Evolutionary conservation across 2,329 filamentous ascomycete species (phyloP).

Genomic region (Pleurostoma richardsiae): DNA sequence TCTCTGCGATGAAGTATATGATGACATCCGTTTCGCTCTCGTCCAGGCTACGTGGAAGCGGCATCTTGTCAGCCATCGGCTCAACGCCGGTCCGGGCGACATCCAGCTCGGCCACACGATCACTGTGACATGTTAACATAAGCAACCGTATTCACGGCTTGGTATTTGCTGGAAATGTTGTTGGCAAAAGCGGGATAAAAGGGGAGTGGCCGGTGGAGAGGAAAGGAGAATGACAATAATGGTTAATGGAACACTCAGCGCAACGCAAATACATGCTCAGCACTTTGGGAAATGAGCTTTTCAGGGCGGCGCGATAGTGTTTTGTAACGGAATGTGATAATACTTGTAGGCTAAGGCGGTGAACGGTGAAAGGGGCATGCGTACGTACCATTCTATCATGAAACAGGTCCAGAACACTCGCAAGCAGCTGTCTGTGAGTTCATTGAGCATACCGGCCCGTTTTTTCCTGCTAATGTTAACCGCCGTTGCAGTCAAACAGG

Average conservation of each 20-base stretch:
- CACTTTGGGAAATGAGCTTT: no score
- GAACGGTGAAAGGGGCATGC: no score
- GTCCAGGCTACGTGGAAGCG: constrained; percentile 24
- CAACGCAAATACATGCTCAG: no score
- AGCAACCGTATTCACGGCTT: no score
- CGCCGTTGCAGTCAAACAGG: neutral
- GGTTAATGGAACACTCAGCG: no score
- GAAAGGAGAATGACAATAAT: no score
- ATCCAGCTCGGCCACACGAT: constrained; percentile 63
- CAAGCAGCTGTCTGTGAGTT: constrained; percentile 38
- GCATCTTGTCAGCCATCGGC: constrained; percentile 27
- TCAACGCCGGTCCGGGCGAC: constrained; percentile 28
- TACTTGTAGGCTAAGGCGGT: no score
- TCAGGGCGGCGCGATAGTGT: no score
- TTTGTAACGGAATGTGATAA: no score
- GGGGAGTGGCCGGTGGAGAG: neutral
- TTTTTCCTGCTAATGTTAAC: constrained; percentile 2
- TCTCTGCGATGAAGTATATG: constrained; percentile 34
- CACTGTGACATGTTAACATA: constrained; percentile 34
- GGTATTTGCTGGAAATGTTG: no score
- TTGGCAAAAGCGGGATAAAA: neutral
- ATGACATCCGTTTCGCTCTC: constrained; percentile 24
- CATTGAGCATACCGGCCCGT: constrained; percentile 1
- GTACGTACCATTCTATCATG: constrained; percentile 60
- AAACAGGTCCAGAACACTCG: constrained; percentile 69